Base-by-base conservation (phyloP, 345 rosid species). In the Ceriops zippeliana region DNA sequence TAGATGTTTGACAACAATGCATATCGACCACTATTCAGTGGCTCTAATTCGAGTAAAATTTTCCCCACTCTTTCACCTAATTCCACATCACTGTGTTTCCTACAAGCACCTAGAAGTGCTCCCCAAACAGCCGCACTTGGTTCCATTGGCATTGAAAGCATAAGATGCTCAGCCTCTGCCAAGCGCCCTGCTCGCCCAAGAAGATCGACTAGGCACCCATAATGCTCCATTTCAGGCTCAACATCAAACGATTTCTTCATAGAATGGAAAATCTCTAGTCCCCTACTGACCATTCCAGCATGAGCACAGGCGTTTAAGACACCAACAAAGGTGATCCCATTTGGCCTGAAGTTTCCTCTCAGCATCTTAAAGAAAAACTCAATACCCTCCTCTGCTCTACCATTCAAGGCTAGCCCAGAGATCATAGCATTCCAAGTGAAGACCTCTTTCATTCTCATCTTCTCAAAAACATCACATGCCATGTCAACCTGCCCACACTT, bases 351-450 rank as follows among this genome's bases (percentile, higher is more conserved):
- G 57, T 67, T 74, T 42, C 72, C 75, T 13, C 38, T 60, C 56
- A 51, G 79, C 87, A 83, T 76, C 72, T 72, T 64, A 5, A 19
- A 63, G 66, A 81, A 81, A n/a, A 83, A 70, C 32, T 72, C 76
- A 19, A 84, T 63, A 20, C 83, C 83, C 63, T 84, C 85, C 34
- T 71, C 78, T 38, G 81, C 83, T 70, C 77, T 64, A 30, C 87
- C 85, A 22, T 84, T 78, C 76, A 76, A 70, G 6, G 82, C 85
- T 31, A 79, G 78, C 59, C 85, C 85, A 27, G 75, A 73, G 21
- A 79, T 84, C 82, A 84, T 81, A 13, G 85, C 85, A 70, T 83
- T 83, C 83, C 81, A 81, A 20, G 83, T 59, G 70, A 74, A 81
- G 2, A 84, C 79, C 54, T 75, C 70, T 27, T 77, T 81, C 68